phyloP scores from a whole-genome alignment of 2,329 filamentous ascomycete genomes.

The Myriosclerotinia scirpicola region DNA sequence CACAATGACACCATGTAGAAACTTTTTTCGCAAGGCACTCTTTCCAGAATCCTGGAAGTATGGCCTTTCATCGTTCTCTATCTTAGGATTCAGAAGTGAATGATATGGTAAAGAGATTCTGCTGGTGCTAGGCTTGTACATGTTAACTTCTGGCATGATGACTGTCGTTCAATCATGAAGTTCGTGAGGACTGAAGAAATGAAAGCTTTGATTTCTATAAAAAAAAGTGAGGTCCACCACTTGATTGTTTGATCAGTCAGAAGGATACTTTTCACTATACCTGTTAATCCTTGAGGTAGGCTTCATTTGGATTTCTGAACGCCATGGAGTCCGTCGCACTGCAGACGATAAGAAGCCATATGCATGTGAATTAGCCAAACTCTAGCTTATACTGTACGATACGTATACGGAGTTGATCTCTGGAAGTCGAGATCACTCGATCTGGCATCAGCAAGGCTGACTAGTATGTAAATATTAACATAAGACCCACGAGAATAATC shows the following conservation, averaged over 20 bases:
- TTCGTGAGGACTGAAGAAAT: not conserved
- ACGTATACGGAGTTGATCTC: no score
- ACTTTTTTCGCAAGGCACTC: not conserved
- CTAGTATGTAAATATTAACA: not conserved
- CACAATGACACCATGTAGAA: not conserved
- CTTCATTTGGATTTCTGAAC: not conserved
- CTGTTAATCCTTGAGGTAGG: not conserved
- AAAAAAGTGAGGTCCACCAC: no score
- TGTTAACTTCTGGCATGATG: not conserved
- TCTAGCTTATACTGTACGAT: slow-evolving; percentile 8
- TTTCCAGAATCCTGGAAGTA: not conserved
- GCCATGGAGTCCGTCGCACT: not conserved
- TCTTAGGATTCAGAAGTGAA: slow-evolving; percentile 1
- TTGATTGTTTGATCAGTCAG: not conserved
- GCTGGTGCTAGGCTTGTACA: not conserved
- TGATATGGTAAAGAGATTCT: slow-evolving; percentile 5
- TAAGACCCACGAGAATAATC: not conserved
- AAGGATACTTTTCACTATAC: not conserved
- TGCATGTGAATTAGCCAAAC: not conserved
- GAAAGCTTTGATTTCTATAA: not conserved
- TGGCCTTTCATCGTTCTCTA: not conserved
- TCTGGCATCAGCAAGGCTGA: no score
- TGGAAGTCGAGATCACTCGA: not conserved
- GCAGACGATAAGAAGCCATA: not conserved
- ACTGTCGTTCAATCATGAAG: no score